phyloP scores from a whole-genome alignment of 2,329 filamentous ascomycete genomes.

The Penicillium palitans region DNA sequence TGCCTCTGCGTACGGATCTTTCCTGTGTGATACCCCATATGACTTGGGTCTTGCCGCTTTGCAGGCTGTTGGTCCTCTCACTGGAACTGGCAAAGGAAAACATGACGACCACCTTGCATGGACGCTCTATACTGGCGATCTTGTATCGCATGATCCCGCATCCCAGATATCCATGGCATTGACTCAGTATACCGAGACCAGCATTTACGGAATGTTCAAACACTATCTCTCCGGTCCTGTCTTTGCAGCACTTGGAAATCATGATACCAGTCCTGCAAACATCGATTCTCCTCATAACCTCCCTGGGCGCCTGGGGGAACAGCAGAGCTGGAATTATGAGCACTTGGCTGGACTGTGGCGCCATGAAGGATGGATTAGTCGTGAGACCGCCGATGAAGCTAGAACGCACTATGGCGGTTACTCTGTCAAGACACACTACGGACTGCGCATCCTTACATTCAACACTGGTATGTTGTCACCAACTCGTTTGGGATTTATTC shows the following conservation, averaged over 20 bases:
- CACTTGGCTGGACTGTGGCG: constrained; percentile 58
- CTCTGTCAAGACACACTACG: constrained; percentile 55
- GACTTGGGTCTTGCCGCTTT: constrained; percentile 58
- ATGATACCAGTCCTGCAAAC: constrained; percentile 57
- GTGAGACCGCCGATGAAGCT: constrained; percentile 48
- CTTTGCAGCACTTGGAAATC: constrained; percentile 59
- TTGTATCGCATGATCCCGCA: constrained; percentile 57
- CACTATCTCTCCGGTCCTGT: constrained; percentile 58
- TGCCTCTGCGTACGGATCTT: constrained; percentile 57
- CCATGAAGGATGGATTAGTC: constrained; percentile 57
- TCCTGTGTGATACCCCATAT: constrained; percentile 60
- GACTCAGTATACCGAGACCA: constrained; percentile 55
- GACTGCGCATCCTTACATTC: constrained; percentile 54
- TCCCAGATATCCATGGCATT: constrained; percentile 55
- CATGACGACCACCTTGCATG: constrained; percentile 50
- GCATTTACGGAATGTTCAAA: constrained; percentile 58
- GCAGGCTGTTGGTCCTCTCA: constrained; percentile 57
- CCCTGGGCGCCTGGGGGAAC: constrained; percentile 54
- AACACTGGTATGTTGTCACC: constrained; percentile 52
- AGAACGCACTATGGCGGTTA: constrained; percentile 58
- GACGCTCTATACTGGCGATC: constrained; percentile 59
- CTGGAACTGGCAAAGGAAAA: constrained; percentile 52
- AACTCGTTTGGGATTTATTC: constrained; percentile 18
- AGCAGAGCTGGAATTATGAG: constrained; percentile 61
- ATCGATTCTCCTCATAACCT: constrained; percentile 56